Conservation (phyloP, 2,329 filamentous ascomycete species). For the Amauroascus niger region DNA sequence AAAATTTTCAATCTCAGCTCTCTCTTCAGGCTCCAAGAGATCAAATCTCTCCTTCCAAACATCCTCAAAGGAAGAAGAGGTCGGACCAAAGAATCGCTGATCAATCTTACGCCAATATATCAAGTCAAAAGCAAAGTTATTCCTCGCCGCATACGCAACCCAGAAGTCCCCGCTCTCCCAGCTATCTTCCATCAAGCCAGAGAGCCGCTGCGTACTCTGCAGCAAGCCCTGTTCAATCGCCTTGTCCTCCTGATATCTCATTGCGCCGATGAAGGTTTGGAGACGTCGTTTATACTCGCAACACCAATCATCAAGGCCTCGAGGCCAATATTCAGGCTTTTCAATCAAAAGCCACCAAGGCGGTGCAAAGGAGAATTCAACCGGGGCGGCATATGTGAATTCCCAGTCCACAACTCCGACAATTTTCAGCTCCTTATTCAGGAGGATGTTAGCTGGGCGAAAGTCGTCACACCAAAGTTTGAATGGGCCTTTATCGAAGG, state of each 20-base stretch:
- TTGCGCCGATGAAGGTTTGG: conserved; percentile 21
- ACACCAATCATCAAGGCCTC: conserved; percentile 21
- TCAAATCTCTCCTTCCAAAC: conserved; percentile 5
- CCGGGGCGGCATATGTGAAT: conserved; percentile 22
- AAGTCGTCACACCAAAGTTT: conserved; percentile 24
- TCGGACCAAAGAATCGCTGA: background rate
- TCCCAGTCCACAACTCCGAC: conserved; percentile 25
- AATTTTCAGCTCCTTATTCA: conserved; percentile 18
- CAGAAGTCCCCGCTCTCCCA: conserved; percentile 21
- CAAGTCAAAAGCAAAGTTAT: conserved; percentile 22
- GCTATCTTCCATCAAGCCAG: conserved; percentile 17
- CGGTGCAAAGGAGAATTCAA: conserved; percentile 19
- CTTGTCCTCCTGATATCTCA: conserved; percentile 19
- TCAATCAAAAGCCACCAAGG: conserved; percentile 23
- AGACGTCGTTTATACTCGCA: conserved; percentile 21
- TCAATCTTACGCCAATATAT: conserved; percentile 12
- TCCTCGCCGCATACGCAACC: conserved; percentile 16
- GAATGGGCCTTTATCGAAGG: conserved; percentile 19
- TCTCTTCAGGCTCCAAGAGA: conserved; percentile 1
- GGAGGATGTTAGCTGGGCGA: conserved; percentile 23
- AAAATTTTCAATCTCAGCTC: conserved; percentile 5
- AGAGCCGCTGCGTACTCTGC: conserved; percentile 16
- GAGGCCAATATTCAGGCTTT: conserved; percentile 20
- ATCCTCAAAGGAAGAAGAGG: background rate
- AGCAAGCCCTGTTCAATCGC: conserved; percentile 14